Base-by-base conservation (phyloP, 768 basidiomycete species). In the Boletales sp. region DNA sequence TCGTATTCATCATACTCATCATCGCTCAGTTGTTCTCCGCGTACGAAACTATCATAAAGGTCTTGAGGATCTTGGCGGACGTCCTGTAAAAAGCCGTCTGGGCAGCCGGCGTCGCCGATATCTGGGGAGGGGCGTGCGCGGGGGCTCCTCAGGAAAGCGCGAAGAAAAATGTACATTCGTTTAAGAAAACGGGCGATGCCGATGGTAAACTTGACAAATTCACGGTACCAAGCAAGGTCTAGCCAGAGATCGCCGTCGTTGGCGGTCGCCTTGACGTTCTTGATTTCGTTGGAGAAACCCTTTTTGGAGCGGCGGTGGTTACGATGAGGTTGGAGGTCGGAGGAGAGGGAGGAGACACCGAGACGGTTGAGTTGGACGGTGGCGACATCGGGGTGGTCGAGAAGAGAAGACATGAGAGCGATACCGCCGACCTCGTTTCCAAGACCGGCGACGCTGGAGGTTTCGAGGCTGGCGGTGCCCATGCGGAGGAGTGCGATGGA, bases 391-490 rank as follows among this genome's bases (percentile, higher is more conserved):
- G 55, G 43, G 31, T 56, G 54, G 35, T 44, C 48, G 35, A 46
- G 41, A 18, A 50, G 15, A 8, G 58, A 30, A 3, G 55, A 42
- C 44, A 48, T 55, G 33, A 69, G 43, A 12, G 67, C 56, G 43
- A 89, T 73, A 5, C 76, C 70, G 8, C 81, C 80, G 12, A 89
- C 82, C 64, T 90, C 87, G 57, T 90, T 88, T 1, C 83, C 82
- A 62, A 86, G 76, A 3, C 88, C 88, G 19, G 80, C 74, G 10
- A 86, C 72, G 41, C 81, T 82, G 0, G 87, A 88, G 0, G 85
- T 83, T 62, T 90, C 88, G 43, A 90, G 72, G 54, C 84, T 86
- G 4, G 86, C 86, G 1, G 84, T 84, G 17, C 86, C 86, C 17
- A 88, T 72, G 18, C 88, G 80, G 38, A 90, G 72, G 35, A 90